A percentile compares a stretch with the other conserved stretches of the same genome.
These are phyloP conservation scores for Corylus heterophylla DNA, from an alignment of 306 rosid species.

Conservation along the genomic window DNA sequence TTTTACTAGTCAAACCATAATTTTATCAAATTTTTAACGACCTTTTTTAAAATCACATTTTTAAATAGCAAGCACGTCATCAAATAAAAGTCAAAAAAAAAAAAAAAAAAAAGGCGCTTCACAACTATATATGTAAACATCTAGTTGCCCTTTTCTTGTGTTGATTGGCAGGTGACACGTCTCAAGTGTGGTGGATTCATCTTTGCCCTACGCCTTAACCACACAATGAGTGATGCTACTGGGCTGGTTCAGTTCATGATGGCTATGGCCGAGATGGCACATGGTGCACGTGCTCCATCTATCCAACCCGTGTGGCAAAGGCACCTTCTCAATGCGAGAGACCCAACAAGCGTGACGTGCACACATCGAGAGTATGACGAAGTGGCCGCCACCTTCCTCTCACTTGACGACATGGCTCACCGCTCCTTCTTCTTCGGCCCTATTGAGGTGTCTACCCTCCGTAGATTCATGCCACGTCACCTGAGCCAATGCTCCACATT, in stretches of 20 bases:
- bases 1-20: no score
- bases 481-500: constrained; percentile 13
- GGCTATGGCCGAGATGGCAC: constrained; percentile 26
- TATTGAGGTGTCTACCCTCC: constrained; percentile 3
- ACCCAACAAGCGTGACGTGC: constrained; percentile 26
- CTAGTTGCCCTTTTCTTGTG: no score
- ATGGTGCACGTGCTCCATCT: constrained; percentile 17
- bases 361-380: constrained; percentile 23
- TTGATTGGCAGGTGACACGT: constrained; percentile 18
- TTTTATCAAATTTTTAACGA: no score
- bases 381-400: background rate
- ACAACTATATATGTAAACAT: no score
- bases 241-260: constrained; percentile 23
- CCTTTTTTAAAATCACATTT: no score
- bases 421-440: constrained; percentile 28
- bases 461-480: constrained; percentile 20
- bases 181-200: constrained; percentile 40
- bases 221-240: constrained; percentile 14
- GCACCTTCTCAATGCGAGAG: constrained; percentile 26
- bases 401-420: background rate
- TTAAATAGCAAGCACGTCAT: no score
- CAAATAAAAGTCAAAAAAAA: no score
- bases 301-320: constrained; percentile 30
- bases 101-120: no score
- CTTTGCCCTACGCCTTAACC: constrained; percentile 33